A percentile compares a stretch with the other conserved stretches of the same genome.
Conservation (phyloP, 495 filamentous ascomycete genomes). For the Penicillium riverlandense region DNA sequence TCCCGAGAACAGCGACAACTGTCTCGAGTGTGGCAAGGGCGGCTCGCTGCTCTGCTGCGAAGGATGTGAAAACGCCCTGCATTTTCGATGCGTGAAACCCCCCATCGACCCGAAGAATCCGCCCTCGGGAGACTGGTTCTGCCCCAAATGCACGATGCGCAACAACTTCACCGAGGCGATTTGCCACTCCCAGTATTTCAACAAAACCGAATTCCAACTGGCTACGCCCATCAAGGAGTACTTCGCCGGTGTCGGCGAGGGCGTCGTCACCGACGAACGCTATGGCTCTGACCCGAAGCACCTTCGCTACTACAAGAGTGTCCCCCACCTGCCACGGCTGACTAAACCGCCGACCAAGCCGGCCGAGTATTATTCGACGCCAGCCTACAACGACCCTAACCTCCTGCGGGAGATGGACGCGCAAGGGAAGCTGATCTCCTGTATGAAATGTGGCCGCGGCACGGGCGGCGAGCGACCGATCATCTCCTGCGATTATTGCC, state of each 20-base stretch:
- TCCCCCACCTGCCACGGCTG: slow-evolving; percentile 23
- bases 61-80: slow-evolving; percentile 77
- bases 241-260: slow-evolving; percentile 15
- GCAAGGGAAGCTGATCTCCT: slow-evolving; percentile 64
- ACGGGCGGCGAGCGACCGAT: slow-evolving; percentile 52
- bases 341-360: slow-evolving; percentile 15
- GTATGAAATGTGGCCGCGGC: slow-evolving; percentile 58
- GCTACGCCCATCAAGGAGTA: slow-evolving; percentile 60
- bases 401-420: slow-evolving; percentile 56
- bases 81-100: slow-evolving; percentile 79
- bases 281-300: slow-evolving; percentile 5
- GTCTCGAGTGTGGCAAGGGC: slow-evolving; percentile 69
- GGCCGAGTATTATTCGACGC: not conserved
- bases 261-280: not conserved
- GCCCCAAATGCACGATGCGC: slow-evolving; percentile 59
- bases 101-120: slow-evolving; percentile 56
- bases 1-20: slow-evolving; percentile 78
- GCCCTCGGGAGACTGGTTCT: slow-evolving; percentile 76
- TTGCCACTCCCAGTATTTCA: slow-evolving; percentile 50
- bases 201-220: slow-evolving; percentile 66
- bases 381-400: slow-evolving; percentile 13
- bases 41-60: slow-evolving; percentile 92
- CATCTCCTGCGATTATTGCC: slow-evolving; percentile 76
- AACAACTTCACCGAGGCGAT: slow-evolving; percentile 54
- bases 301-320: slow-evolving; percentile 11